A percentile compares a stretch with the other conserved stretches of the same genome.
phyloP scores from a whole-genome alignment of 139 green algal genomes.

The Limnomonas spitsbergensis region DNA sequence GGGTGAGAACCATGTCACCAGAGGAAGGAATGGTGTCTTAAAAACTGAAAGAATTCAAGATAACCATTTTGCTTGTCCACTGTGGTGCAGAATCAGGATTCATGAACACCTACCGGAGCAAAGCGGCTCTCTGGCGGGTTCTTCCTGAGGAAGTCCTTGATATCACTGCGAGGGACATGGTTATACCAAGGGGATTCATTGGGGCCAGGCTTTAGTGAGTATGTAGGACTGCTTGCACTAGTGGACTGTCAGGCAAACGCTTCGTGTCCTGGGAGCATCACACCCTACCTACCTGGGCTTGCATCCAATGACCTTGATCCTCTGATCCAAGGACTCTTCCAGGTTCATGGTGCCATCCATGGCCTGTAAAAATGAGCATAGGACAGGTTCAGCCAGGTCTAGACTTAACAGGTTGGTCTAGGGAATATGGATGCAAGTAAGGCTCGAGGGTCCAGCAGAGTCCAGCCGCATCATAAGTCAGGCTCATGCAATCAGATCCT shows the following conservation, averaged over 20 bases:
- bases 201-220: too few relatives aligned
- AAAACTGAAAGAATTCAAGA: too few relatives aligned
- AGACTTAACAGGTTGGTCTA: too few relatives aligned
- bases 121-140: slow-evolving; percentile 51
- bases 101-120: slow-evolving; percentile 29
- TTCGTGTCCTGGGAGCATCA: too few relatives aligned
- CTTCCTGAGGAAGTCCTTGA: slow-evolving; percentile 52
- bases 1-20: background rate
- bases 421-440: too few relatives aligned
- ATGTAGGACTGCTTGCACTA: too few relatives aligned
- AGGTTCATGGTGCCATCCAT: slow-evolving; percentile 66
- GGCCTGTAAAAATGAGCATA: slow-evolving; percentile 37
- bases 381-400: background rate
- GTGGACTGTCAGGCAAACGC: too few relatives aligned
- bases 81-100: background rate
- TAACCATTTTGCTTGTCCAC: background rate
- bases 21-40: too few relatives aligned
- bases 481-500: too few relatives aligned
- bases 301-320: slow-evolving; percentile 60
- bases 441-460: too few relatives aligned
- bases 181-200: too few relatives aligned
- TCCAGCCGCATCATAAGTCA: too few relatives aligned
- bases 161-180: slow-evolving; percentile 27
- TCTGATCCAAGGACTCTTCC: slow-evolving; percentile 49
- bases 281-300: slow-evolving; percentile 25